phyloP scores from a whole-genome alignment of 176 grass and related monocot species.

The Triticum turgidum region DNA sequence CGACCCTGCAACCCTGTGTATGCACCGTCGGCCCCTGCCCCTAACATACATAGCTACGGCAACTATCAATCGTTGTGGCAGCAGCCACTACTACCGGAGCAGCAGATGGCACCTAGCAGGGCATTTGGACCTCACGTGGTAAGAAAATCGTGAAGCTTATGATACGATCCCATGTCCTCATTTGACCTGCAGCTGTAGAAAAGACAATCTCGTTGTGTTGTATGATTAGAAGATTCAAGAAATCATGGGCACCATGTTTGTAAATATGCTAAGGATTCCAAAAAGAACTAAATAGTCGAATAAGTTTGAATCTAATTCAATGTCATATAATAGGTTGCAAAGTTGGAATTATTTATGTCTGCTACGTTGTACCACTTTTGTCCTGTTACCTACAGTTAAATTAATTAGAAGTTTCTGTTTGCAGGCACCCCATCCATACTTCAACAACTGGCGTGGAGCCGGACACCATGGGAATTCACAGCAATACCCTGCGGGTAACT shows the following conservation, averaged over 20 bases:
- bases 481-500: not conserved
- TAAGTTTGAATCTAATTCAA: not conserved
- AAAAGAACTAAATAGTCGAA: not conserved
- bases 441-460: not conserved
- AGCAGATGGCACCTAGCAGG: not conserved
- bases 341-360: not conserved
- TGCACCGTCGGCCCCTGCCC: not conserved
- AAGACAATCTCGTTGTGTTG: not conserved
- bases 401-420: not conserved
- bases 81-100: not conserved
- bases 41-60: not conserved
- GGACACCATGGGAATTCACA: not conserved
- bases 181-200: not conserved
- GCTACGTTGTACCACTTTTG: not conserved
- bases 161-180: not conserved
- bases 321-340: not conserved
- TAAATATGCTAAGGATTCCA: not conserved
- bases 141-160: not conserved
- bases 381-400: not conserved
- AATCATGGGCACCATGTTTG: not conserved
- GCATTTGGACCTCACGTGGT: not conserved
- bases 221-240: not conserved
- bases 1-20: not conserved
- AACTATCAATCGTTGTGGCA: not conserved
- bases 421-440: conserved; percentile 1